phyloP scores from a whole-genome alignment of 177 flowering plant species.

The Vitis hybrid region DNA sequence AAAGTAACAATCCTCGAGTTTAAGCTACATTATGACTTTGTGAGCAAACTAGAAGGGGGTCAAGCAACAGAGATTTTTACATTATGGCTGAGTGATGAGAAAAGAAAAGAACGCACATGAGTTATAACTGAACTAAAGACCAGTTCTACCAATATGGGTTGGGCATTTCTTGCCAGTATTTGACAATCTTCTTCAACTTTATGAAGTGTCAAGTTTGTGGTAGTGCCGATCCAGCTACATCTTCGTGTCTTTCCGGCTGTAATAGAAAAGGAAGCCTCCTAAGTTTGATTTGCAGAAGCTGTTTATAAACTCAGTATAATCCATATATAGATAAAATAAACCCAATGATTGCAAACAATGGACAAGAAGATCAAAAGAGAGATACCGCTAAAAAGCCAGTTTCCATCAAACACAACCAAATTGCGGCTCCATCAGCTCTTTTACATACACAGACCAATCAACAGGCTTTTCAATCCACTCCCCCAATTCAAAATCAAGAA shows the following conservation, averaged over 20 bases:
- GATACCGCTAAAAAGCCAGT: conserved; percentile 2
- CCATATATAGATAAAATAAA: too few relatives aligned
- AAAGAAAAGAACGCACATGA: background rate
- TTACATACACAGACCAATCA: conserved; percentile 19
- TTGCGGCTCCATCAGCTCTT: conserved; percentile 17
- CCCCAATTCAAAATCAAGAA: conserved; percentile 45
- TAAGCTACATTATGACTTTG: too few relatives aligned
- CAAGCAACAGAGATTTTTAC: too few relatives aligned
- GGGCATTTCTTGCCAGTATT: background rate
- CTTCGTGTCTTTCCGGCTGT: background rate
- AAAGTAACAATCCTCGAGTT: too few relatives aligned
- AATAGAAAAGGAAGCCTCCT: background rate
- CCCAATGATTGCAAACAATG: background rate
- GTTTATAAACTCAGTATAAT: background rate
- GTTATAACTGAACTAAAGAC: background rate
- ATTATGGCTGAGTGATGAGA: too few relatives aligned
- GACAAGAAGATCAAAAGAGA: background rate
- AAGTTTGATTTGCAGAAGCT: background rate
- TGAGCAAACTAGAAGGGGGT: too few relatives aligned
- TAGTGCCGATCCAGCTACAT: background rate
- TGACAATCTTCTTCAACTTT: background rate
- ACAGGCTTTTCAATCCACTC: conserved; percentile 39
- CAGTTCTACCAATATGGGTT: background rate
- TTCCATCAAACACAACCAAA: conserved; percentile 5
- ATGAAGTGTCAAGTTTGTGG: background rate